Evolutionary conservation across 768 basidiomycete species (phyloP).

Genomic region (Mycena albidolilacea): DNA sequence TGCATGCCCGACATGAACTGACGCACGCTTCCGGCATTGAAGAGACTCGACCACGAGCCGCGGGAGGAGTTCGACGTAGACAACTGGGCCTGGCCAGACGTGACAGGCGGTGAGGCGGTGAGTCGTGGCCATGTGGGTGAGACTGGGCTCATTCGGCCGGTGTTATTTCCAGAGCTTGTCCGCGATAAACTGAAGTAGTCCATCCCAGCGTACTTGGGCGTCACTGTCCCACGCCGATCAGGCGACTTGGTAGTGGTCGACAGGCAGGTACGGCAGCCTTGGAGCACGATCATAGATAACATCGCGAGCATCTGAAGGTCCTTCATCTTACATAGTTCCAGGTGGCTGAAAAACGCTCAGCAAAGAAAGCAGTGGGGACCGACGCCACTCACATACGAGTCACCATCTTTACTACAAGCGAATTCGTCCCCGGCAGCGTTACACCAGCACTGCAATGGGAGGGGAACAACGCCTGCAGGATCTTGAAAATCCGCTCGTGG

Average conservation of each 20-base stretch:
- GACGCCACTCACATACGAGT: constrained; percentile 62
- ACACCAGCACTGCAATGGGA: constrained; percentile 33
- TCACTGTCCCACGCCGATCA: constrained; percentile 27
- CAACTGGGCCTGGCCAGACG: constrained; percentile 52
- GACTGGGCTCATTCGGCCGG: constrained; percentile 54
- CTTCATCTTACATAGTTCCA: constrained; percentile 61
- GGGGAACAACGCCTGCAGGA: constrained; percentile 66
- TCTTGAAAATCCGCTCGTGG: constrained; percentile 79
- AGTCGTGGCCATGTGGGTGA: constrained; percentile 71
- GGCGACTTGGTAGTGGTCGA: constrained; percentile 30
- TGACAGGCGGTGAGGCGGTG: constrained; percentile 53
- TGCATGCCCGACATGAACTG: constrained; percentile 79
- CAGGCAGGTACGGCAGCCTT: constrained; percentile 49
- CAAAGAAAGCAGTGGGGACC: constrained; percentile 17
- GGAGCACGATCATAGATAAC: constrained; percentile 77
- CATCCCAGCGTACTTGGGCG: constrained; percentile 47
- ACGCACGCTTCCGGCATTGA: constrained; percentile 75
- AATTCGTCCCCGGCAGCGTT: constrained; percentile 45
- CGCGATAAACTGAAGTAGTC: constrained; percentile 76
- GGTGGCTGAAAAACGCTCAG: constrained; percentile 50
- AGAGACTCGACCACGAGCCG: constrained; percentile 87
- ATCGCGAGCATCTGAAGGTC: constrained; percentile 90
- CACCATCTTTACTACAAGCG: constrained; percentile 57
- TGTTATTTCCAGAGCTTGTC: constrained; percentile 44
- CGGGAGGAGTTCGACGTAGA: constrained; percentile 75